These are phyloP conservation scores for Striga asiatica DNA, from an alignment of 257 asterid genomes.

Conservation along the genomic window DNA sequence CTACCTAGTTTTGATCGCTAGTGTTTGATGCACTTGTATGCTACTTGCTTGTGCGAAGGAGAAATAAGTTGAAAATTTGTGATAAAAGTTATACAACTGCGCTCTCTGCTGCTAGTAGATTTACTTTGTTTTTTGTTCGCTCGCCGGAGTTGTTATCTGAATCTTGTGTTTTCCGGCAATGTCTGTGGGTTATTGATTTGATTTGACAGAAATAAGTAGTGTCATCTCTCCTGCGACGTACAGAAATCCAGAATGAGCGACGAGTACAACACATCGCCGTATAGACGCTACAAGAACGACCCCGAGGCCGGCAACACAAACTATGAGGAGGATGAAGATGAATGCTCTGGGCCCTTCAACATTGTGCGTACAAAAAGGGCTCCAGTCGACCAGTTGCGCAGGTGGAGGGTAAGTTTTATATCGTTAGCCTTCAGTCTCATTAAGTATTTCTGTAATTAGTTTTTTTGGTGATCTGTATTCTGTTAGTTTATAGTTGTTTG, in stretches of 20 bases:
- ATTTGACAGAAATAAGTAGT: slow-evolving; percentile 18
- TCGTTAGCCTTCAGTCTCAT: background rate
- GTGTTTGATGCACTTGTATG: background rate
- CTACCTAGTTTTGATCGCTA: background rate
- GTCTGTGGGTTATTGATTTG: slow-evolving; percentile 6
- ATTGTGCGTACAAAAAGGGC: slow-evolving; percentile 79
- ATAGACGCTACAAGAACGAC: slow-evolving; percentile 49
- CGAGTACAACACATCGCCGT: slow-evolving; percentile 42
- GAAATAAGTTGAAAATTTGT: background rate
- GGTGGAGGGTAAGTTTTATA: slow-evolving; percentile 73
- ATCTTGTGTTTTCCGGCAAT: slow-evolving; percentile 11
- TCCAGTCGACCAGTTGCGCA: slow-evolving; percentile 53
- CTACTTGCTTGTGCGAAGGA: background rate
- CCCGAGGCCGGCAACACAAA: slow-evolving; percentile 37
- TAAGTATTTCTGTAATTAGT: background rate
- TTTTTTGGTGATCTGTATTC: background rate
- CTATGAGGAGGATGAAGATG: slow-evolving; percentile 36
- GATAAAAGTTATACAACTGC: background rate
- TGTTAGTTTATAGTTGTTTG: background rate
- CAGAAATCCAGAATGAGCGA: slow-evolving; percentile 25
- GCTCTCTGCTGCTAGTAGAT: background rate
- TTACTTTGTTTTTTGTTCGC: background rate
- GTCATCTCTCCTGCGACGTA: slow-evolving; percentile 76
- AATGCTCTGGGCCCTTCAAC: slow-evolving; percentile 45
- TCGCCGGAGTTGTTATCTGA: background rate